Evolutionary conservation across 768 basidiomycete species (phyloP), one percentile per base, ranked within the genome.

Genomic region (Rhizopogon rudus): DNA sequence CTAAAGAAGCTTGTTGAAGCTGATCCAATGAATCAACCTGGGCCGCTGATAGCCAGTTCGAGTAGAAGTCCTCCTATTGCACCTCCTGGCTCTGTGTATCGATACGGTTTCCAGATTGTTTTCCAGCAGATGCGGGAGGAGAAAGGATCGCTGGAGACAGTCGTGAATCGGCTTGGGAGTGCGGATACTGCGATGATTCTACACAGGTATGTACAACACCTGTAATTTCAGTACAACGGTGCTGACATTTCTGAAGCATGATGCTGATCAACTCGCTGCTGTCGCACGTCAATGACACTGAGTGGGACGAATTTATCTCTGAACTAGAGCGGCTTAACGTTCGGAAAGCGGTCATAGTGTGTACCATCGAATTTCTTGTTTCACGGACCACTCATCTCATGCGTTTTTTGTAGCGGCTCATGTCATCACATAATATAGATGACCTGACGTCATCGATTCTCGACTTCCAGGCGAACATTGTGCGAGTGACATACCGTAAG

Each of bases 1-100:
- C 77, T 95, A 58, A 91, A 92, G 72, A 88, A 87, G 59, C 81
- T 96, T 20, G 92, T 93, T 13, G 91, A 93, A 67, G 91, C 91
- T 8, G 89, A 91, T 63, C 87, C 91, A 16, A 72, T 78, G 61
- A 84, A 75, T 57, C 81, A 83, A 16, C 82, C 88, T 1, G 84
- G 83, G 16, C 75, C 81, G 2, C 66, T 80, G 45, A 57, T 76
- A 40, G 77, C 84, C 12, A 81, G 85, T 63, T 83, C 87, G 20
- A 89, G 87, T 63, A 77, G 75, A 60, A 68, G 67, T 41, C 77
- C 77, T 7, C 80, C 87, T 3, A 61, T 66, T 31, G 69, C 75
- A 3, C 81, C 81, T 5, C 80, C 84, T 13, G 88, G 80, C n/a
- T 91, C 87, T 0, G 81, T 91, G 6, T 91, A 87, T 66, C 81